Evolutionary conservation across 371 early-diverging fungal species (phyloP), one percentile per base, ranked within the genome.

Genomic region (Mucor irregularis): DNA sequence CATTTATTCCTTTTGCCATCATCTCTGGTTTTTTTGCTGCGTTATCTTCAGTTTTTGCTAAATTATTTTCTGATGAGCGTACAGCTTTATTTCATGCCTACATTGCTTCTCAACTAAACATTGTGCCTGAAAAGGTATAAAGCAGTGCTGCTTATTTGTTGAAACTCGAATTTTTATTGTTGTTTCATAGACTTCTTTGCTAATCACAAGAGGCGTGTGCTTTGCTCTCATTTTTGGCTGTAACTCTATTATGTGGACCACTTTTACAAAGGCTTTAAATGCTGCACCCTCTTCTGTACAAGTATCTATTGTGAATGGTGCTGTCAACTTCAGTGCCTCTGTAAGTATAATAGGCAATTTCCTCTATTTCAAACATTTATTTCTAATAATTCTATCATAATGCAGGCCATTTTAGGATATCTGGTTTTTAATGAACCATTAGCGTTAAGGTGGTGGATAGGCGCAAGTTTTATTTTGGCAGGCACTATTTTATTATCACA

Each of bases 211-310:
- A 19, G 65, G 61, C 1, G 28, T 70, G 13, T 83, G 87, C 55
- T 81, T 87, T 53, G 74, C 57, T 8, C 59, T 77, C 22, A 84
- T 88, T 14, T 85, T 84, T 49, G 71, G 66, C 11, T 85, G 88
- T 56, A 91, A 91, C 39, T 84, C 88, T 3, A 64, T 87, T 53
- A 91, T 91, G 91, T 91, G 91, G 91, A 85, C 88, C 0, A 71
- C 84, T 11, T 89, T 90, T 56, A 90, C 91, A 42, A 90, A 90
- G 65, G 89, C 91, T 3, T 69, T 91, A 29, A 85, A 87, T 56
- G 69, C 71, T 28, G 82, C 90, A 37, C 68, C 74, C 22, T 89
- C 89, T 8, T 88, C 90, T 3, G 70, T 88, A 3, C 81, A 84
- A 26, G 86, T 87, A 7, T 86, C 89, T 5, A 82, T 86, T 43